These are phyloP conservation scores for Magnolia changhungtana DNA, from an alignment of 164 flowering plant species.

Conservation along the genomic window DNA sequence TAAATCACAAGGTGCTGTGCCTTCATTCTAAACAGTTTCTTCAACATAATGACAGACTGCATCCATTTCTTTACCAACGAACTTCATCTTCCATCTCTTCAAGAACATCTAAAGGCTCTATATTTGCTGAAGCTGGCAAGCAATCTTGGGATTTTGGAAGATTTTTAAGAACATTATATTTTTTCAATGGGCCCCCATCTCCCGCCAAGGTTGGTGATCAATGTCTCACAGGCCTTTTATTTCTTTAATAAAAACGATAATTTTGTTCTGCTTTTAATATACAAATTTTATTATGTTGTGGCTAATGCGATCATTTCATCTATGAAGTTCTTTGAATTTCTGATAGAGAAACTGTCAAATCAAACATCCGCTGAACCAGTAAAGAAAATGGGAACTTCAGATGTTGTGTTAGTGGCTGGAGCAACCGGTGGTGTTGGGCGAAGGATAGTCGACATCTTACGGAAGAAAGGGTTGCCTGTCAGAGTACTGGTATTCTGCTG, in stretches of 20 bases:
- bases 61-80: conserved; percentile 17
- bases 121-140: conserved; percentile 47
- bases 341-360: conserved; percentile 57
- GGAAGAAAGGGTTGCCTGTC: conserved; percentile 70
- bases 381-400: conserved; percentile 63
- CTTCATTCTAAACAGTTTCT: conserved; percentile 56
- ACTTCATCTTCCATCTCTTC: conserved; percentile 14
- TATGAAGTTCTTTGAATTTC: conserved; percentile 67
- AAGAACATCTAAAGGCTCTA: conserved; percentile 30
- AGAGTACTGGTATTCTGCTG: conserved; percentile 65
- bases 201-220: conserved; percentile 67
- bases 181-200: conserved; percentile 88
- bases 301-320: conserved; percentile 24
- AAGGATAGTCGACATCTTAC: conserved; percentile 77
- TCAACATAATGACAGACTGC: conserved; percentile 39
- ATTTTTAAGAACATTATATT: conserved; percentile 75
- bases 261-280: neutral
- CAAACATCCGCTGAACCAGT: conserved; percentile 47
- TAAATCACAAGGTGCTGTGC: conserved; percentile 27
- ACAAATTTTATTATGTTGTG: neutral
- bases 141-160: conserved; percentile 91
- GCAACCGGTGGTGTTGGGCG: conserved; percentile 98
- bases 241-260: neutral
- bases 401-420: conserved; percentile 74
- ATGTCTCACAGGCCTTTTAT: conserved; percentile 3